Base-by-base conservation (phyloP, 768 basidiomycete species). In the Phanerodontia chrysosporium region DNA sequence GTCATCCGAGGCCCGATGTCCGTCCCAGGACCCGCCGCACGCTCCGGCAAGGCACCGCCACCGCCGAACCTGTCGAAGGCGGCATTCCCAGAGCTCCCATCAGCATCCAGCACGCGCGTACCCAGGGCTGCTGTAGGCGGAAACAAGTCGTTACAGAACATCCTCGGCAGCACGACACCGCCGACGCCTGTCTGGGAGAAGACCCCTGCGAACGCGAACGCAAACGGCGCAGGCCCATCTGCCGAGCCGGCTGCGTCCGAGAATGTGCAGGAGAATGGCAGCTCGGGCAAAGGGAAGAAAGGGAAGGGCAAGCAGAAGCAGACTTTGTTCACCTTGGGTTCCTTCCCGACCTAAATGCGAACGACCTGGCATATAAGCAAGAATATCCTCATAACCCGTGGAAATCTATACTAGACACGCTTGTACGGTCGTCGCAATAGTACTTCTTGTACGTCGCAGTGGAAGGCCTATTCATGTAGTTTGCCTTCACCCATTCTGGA, bases 241-340 rank as follows among this genome's bases (percentile, higher is more conserved):
- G 51, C 56, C 35, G 58, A 49, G 14, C 36, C 14, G 18, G 66
- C 53, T 14, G 62, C 49, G 49, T 9, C 8, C 18, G 59, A 57
- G 39, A 36, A 48, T 30, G 46, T 22, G 32, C 45, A 49, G 14
- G 56, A 57, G 29, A 32, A 27, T n/a, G n/a, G 49, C 42, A 16
- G 45, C 25, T 10, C 60, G n/a, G 68, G 62, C 0, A 87, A 83
- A 64, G 83, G 83, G 32, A 90, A 84, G 78, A 92, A 90, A 72
- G 81, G 83, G 0, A 94, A 92, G 68, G 85, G 84, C 1, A 92
- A 92, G 72, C 83, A 85, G 70, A 93, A 93, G 74, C 89, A 93
- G 78, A 92, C 84, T 9, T 71, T 95, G 63, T 94, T 93, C 66
- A 92, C 78, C 22, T 59, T 84, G 42, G 82, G 83, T 9, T 74